Percentiles rank a stretch among this genome's conserved stretches.
These are phyloP conservation scores for Rhynchosporium agropyri DNA, from an alignment of 2,329 filamentous ascomycete genomes.

Conservation along the genomic window DNA sequence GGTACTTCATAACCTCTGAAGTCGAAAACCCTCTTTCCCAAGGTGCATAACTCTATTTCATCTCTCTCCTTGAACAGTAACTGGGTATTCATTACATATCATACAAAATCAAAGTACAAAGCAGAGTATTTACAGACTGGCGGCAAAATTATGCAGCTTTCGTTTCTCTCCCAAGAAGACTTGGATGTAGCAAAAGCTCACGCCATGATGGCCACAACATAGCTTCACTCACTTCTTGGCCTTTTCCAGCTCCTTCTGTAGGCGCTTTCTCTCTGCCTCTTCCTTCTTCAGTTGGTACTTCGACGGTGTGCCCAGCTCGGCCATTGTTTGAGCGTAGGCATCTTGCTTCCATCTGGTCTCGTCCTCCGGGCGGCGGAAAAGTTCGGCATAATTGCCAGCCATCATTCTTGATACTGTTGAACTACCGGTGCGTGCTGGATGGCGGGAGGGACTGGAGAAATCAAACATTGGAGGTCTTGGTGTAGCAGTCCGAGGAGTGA, in stretches of 20 bases:
- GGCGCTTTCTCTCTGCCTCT: neutral
- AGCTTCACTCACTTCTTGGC: neutral
- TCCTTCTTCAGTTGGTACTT: conserved; percentile 5
- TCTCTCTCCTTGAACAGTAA: too few species aligned
- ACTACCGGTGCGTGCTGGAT: neutral
- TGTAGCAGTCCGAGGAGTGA: too few species aligned
- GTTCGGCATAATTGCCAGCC: neutral
- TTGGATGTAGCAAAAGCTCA: neutral
- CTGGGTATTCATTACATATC: neutral
- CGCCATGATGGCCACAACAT: neutral
- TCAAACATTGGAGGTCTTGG: neutral
- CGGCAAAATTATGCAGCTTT: too few species aligned
- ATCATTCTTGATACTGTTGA: neutral
- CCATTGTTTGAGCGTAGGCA: neutral
- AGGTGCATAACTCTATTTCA: neutral
- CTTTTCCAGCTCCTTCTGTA: neutral
- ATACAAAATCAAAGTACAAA: neutral
- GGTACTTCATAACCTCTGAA: neutral
- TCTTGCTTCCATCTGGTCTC: neutral
- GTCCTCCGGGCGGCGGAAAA: neutral
- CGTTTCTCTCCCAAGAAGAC: neutral
- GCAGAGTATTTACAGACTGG: neutral
- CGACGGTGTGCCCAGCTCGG: neutral
- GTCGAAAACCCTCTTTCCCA: neutral
- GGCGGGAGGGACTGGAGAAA: neutral